Base-by-base conservation (phyloP, 805 yeast species). In the Yamadazyma tumulicola region DNA sequence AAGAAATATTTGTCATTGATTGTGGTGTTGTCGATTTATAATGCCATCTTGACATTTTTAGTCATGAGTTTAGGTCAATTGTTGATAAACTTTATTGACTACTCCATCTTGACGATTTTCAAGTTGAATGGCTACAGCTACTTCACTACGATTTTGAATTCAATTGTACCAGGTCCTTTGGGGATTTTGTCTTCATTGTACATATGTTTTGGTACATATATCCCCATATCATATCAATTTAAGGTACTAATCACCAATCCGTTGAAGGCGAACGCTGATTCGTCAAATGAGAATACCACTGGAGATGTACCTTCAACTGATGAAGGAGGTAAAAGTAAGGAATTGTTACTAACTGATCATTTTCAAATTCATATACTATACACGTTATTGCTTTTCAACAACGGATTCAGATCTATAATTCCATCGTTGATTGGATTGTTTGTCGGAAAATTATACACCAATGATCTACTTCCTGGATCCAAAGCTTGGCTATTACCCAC, bases 1-100 rank as follows among this genome's bases (percentile, higher is more conserved):
- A 54, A 69, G 30, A 76, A 74, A 45, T 75, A 76, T 44, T 44
- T 74, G 8, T 68, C 77, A 23, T 47, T 74, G 11, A 49, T 79
- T 2, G 35, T 65, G 1, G 45, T 77, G 26, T 57, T 72, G 23
- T 64, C 64, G 17, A 11, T 69, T 2, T 80, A 78, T 58, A 79
- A 78, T 39, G 54, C 72, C 1, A 40, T 67, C 4, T 46, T 59
- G 6, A 52, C 70, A 4, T 53, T 66, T 9, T 24, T 64, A 1
- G 36, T 68, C 23, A 64, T 69, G 55, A 59, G 67, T 31, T 19
- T 75, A 12, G 77, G 75, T 40, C 72, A 67, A 37, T 40, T 62
- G 28, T 21, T 43, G 12, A 30, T 47, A 16, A 43, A 49, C 20
- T 39, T 49, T 5, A 22, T 37, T 4, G 30, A 32, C 11, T 48